Evolutionary conservation across 2,329 filamentous ascomycete species (phyloP).

Genomic region (Westerdykella aurantiaca): DNA sequence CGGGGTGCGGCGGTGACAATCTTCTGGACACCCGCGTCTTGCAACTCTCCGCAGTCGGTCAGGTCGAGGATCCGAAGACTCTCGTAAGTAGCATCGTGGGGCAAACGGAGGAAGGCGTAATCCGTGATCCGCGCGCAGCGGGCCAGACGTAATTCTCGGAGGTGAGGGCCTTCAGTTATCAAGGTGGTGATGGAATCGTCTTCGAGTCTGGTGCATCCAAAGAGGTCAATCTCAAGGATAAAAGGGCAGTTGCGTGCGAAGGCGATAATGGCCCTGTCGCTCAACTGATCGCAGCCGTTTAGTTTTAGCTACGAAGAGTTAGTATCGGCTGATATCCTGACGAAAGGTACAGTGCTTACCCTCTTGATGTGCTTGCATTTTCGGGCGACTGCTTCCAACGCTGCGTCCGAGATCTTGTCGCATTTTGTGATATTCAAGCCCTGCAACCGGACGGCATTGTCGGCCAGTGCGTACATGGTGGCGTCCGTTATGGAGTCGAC

Average conservation of each 20-base stretch:
- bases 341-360: conserved; percentile 45
- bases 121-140: conserved; percentile 83
- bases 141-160: conserved; percentile 85
- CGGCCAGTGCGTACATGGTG: conserved; percentile 70
- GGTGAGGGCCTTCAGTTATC: conserved; percentile 67
- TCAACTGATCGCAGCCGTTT: conserved; percentile 82
- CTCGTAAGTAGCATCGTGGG: conserved; percentile 65
- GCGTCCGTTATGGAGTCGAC: conserved; percentile 73
- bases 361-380: conserved; percentile 83
- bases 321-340: conserved; percentile 16
- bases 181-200: conserved; percentile 79
- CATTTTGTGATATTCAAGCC: conserved; percentile 90
- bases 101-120: conserved; percentile 76
- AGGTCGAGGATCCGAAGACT: conserved; percentile 89
- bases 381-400: conserved; percentile 71
- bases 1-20: conserved; percentile 83
- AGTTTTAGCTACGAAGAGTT: conserved; percentile 67
- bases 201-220: conserved; percentile 74
- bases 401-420: conserved; percentile 76
- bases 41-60: conserved; percentile 78
- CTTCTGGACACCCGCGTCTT: conserved; percentile 79
- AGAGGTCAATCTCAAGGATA: conserved; percentile 92
- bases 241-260: conserved; percentile 87
- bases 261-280: conserved; percentile 72
- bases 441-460: conserved; percentile 78